Evolutionary conservation across 2,329 filamentous ascomycete species (phyloP), one percentile per base, ranked within the genome.

Genomic region (Aspergillus luchuensis): DNA sequence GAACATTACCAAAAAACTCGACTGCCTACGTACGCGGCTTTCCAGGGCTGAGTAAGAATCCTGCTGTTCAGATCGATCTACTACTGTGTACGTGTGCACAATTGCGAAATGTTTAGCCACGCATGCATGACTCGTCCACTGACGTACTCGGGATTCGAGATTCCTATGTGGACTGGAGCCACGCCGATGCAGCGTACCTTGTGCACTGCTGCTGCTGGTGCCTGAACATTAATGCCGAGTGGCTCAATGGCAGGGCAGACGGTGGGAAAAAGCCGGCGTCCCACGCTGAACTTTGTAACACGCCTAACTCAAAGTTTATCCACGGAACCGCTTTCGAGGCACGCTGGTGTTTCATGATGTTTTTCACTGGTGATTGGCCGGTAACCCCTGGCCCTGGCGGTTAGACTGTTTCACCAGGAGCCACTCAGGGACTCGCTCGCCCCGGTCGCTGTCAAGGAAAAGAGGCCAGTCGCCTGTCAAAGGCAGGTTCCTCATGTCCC

Each of bases 21-120:
- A 25, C 53, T 30, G 53, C 39, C 23, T 56, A 47, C 39, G 39
- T 56, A 56, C 53, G 53, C 53, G 53, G 53, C 53, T 19, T 45
- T 6, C 33, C 41, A 45, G 41, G 17, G 41, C 53, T 56, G 39
- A 47, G 39, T 43, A 45, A 43, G 53, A 36, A 13, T 36, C 25
- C 39, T 33, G 21, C 39, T 19, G 23, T 41, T 21, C 38, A 47
- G n/a, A 47, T 55, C 52, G 4, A 7, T 25, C 23, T 17, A 45
- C 30, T 33, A 33, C 11, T 36, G 33, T 15, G 17, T 45, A 55
- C 28, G 23, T 17, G 23, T 33, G 13, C 33, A 36, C 17, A 7
- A 36, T 53, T 53, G 25, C 33, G 33, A 13, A 47, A 45, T 28
- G 25, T 28, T 23, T 13, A 23, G 21, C 15, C 13, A 15, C 45